phyloP scores from a whole-genome alignment of 208 protist genomes.

The Acanthamoeba triangularis region DNA sequence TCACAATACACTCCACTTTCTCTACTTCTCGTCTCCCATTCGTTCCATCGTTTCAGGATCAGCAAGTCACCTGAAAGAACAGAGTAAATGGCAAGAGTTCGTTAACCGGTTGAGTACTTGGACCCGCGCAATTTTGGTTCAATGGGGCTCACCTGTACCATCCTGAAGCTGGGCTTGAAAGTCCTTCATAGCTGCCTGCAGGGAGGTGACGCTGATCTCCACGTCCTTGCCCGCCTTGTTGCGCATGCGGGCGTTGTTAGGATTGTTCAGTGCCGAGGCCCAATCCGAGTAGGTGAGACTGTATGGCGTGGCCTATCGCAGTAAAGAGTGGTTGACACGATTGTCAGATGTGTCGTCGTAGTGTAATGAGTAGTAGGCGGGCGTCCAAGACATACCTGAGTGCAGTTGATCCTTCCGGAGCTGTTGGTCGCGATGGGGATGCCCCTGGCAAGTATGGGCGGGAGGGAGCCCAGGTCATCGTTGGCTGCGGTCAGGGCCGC shows the following conservation, averaged over 20 bases:
- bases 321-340: no score
- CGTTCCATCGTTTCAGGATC: background rate
- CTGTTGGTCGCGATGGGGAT: background rate
- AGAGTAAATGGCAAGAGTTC: background rate
- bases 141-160: background rate
- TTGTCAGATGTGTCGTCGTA: no score
- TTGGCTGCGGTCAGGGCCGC: background rate
- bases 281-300: conserved; percentile 14
- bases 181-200: background rate
- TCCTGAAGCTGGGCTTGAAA: background rate
- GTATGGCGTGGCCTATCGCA: background rate
- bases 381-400: background rate
- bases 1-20: no score
- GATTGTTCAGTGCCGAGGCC: background rate
- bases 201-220: background rate
- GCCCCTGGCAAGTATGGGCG: background rate
- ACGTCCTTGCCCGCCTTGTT: conserved; percentile 8
- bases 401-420: conserved; percentile 1
- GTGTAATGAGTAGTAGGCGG: no score
- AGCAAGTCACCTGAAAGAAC: background rate
- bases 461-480: background rate
- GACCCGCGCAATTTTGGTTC: no score
- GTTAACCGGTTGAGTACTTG: no score
- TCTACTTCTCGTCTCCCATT: no score
- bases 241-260: background rate